Evolutionary conservation across 2,329 filamentous ascomycete genomes (phyloP), one percentile per base, ranked within the genome.

Genomic region (Diplodia sapinea): DNA sequence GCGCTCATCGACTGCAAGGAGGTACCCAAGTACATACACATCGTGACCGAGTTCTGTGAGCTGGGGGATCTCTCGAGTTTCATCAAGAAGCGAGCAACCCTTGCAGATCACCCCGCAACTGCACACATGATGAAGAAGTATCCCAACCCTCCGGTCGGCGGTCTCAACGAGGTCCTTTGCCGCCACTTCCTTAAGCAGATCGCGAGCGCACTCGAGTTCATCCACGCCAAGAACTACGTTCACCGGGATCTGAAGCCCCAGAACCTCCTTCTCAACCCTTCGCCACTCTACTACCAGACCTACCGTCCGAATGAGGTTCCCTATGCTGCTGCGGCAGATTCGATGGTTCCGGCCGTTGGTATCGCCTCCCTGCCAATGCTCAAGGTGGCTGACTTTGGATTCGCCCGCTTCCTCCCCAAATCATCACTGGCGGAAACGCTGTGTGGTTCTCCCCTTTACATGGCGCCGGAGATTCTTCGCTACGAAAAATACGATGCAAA

Each of bases 21-120:
- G 79, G 91, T 92, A 0, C 83, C 88, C 3, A 89, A 90, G 26
- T 92, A 96, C 76, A 97, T 98, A 81, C 95, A 99, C 80, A 87
- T 99, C 68, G 90, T 98, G 70, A 99, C 98, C 94, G 95, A 99
- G 82, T 98, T 96, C 81, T 98, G 95, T 81, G 93, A 96, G 77
- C 86, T 99, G 50, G 94, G 95, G 26, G 95, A 99, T 76, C 82
- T 99, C 68, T 96, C 95, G 12, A 85, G 94, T 65, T 98, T 99
- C 80, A 97, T 99, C 82, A 96, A 95, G 85, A 96, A 95, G 81
- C 88, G 94, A 69, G 89, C 94, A 69, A 91, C 89, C 75, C 87
- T 97, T 55, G 86, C 85, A 54, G 90, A 89, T 62, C 91, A 96
- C 76, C 88, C 91, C 33, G 90, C 92, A 65, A 95, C 94, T 3